Percentiles rank a stretch among this genome's conserved stretches.
Conservation (phyloP, 306 rosid genomes). For the Malus fusca region DNA sequence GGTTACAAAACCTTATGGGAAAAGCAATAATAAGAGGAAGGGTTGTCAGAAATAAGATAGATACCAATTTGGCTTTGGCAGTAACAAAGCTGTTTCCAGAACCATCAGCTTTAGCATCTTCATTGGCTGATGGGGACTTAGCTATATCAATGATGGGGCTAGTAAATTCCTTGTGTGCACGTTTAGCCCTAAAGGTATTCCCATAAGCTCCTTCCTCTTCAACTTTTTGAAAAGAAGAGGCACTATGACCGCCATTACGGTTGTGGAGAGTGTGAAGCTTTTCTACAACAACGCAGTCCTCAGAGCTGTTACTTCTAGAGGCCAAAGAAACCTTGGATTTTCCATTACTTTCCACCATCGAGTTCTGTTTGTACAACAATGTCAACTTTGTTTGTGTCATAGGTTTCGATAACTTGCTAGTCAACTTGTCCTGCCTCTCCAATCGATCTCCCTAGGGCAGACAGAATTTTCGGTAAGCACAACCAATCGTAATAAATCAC, state of each 20-base stretch:
- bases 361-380: conserved; percentile 38
- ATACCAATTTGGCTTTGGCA: conserved; percentile 63
- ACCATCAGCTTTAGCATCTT: conserved; percentile 42
- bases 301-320: conserved; percentile 36
- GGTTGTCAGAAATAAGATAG: neutral
- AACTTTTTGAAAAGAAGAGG: conserved; percentile 31
- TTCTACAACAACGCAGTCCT: conserved; percentile 47
- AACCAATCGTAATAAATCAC: neutral
- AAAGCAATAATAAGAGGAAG: neutral
- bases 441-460: conserved; percentile 37
- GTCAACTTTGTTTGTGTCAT: conserved; percentile 44
- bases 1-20: neutral
- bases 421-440: conserved; percentile 36
- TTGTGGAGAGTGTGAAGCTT: conserved; percentile 31
- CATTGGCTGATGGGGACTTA: conserved; percentile 53
- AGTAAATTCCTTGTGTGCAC: conserved; percentile 46
- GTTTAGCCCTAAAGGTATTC: conserved; percentile 40
- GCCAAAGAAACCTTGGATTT: conserved; percentile 25
- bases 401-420: conserved; percentile 33
- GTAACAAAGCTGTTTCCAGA: conserved; percentile 60
- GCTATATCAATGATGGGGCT: conserved; percentile 42
- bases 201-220: conserved; percentile 56
- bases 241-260: conserved; percentile 30
- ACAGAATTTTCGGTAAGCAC: neutral
- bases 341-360: conserved; percentile 26